A percentile compares a stretch with the other conserved stretches of the same genome.
These are phyloP conservation scores for Suhomyces pyralidae DNA, from an alignment of 805 yeast species.

Conservation along the genomic window DNA sequence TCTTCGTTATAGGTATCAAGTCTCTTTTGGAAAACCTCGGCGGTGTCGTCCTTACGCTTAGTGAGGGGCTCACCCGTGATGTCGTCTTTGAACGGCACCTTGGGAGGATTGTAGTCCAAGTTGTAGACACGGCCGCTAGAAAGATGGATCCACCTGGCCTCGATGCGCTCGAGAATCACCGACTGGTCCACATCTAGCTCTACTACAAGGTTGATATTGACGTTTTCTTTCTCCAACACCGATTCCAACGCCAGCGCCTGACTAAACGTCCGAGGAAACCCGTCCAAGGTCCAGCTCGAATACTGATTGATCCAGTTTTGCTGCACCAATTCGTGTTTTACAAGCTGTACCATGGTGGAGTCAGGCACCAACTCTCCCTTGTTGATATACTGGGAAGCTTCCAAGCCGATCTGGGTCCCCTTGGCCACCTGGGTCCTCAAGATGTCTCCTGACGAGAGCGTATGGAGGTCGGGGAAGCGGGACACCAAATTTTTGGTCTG, in stretches of 20 bases:
- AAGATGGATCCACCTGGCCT: conserved; percentile 79
- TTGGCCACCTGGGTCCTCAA: conserved; percentile 63
- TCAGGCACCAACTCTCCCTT: conserved; percentile 77
- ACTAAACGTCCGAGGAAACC: conserved; percentile 78
- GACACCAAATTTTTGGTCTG: conserved; percentile 65
- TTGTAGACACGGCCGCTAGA: conserved; percentile 88
- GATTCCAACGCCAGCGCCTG: conserved; percentile 66
- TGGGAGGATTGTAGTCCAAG: conserved; percentile 85
- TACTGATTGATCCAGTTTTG: conserved; percentile 42
- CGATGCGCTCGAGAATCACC: conserved; percentile 78
- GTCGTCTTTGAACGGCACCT: conserved; percentile 76
- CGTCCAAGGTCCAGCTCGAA: conserved; percentile 77
- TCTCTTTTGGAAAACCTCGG: conserved; percentile 66
- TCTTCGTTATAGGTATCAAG: conserved; percentile 58
- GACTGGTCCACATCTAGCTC: conserved; percentile 82
- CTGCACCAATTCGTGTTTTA: conserved; percentile 46
- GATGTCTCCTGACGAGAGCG: conserved; percentile 83
- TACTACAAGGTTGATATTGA: conserved; percentile 70
- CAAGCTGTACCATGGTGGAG: conserved; percentile 55
- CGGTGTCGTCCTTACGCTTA: conserved; percentile 81
- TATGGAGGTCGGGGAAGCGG: conserved; percentile 47
- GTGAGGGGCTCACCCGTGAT: conserved; percentile 82
- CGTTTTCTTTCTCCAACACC: conserved; percentile 33
- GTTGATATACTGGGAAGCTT: conserved; percentile 55
- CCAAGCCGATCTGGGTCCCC: conserved; percentile 51